Base-by-base conservation (phyloP, 139 green algal species). In the Auxenochlorella pyrenoidosa region DNA sequence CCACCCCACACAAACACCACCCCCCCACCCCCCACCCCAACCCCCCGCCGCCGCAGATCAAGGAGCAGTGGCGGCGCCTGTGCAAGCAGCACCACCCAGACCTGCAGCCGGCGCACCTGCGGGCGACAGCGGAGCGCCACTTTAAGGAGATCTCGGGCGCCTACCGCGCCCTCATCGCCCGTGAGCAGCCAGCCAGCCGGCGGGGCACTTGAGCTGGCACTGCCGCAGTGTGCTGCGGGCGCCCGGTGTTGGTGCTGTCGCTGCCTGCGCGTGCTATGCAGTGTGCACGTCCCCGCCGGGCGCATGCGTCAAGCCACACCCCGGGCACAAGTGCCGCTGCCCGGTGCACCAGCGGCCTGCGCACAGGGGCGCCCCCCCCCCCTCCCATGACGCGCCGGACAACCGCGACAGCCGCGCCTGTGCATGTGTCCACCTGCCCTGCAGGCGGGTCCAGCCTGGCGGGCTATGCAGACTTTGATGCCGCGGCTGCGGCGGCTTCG, bases 81-180 rank as follows among this genome's bases (percentile, higher is more conserved):
- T 85, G 80, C 80, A 85, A 85, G 80, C 63, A 76, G 80, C 63
- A 76, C 63, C 80, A 85, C 4, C 80, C 80, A 28, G 80, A 85
- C 60, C 41, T 85, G 40, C 80, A 85, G 80, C 80, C 80, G 15
- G 80, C 66, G 22, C 80, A 85, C 80, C 26, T 85, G 80, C 80
- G 80, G 12, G 38, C 6, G 10, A 19, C 41, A 3, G 80, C 80
- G 16, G 80, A 85, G 63, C 38, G 59, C 63, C 41, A 51, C 63
- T 85, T 85, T 63, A 85, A 85, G 26, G 80, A 85, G 41, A 75
- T 85, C 12, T 77, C 60, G 28, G 34, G 34, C 13, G 80, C 80
- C 21, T 85, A 85, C 38, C 40, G 80, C 28, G 63, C 63, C 28
- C 80, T 85, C 28, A 63, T 28, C 22, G 12, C 79, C 5, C 79